Evolutionary conservation across 352 stramenopile species (phyloP), one percentile per base, ranked within the genome.

Genomic region (Phytopythium montanum): DNA sequence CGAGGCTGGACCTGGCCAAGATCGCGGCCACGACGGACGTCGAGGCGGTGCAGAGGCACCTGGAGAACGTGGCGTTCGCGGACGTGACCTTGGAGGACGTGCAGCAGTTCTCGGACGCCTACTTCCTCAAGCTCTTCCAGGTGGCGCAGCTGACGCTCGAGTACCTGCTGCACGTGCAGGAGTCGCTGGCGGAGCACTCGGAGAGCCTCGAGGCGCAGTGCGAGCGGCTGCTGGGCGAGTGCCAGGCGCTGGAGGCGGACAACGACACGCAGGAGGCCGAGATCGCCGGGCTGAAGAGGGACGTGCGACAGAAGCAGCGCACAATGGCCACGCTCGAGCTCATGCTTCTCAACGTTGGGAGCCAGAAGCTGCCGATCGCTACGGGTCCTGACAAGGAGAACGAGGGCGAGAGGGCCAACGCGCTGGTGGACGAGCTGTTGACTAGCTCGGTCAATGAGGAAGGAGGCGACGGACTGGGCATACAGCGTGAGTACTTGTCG

Each of bases 111-210:
- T 94, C 85, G 18, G 85, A 94, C 54, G 72, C 75, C 16, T 92
- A 94, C 59, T 94, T 94, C 54, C 74, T 94, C 33, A 94, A 94
- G 55, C 57, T 94, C 9, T 94, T 94, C 59, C 85, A 94, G 61
- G 87, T 94, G 59, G 75, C 85, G 33, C 56, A 94, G 85, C 54
- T 94, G 54, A 92, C 83, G 16, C 65, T 94, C 41, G 85, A 94
- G 65, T 92, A 94, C 56, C 42, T 94, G 8, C 69, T 94, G 50
- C 87, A 91, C 55, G 82, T 94, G 0, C 85, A 94, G 76, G 82
- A 92, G 42, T 94, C 82, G 33, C 73, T 94, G 4, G 77, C 88
- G 0, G 67, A 64, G 7, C 85, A 94, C 57, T 79, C 79, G 1
- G 72, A 88, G 23, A 73, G 67, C 23, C 56, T 92, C 3, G 82